These are phyloP conservation scores for Coprinopsis sp. DNA, from an alignment of 768 basidiomycete species.

Conservation along the genomic window DNA sequence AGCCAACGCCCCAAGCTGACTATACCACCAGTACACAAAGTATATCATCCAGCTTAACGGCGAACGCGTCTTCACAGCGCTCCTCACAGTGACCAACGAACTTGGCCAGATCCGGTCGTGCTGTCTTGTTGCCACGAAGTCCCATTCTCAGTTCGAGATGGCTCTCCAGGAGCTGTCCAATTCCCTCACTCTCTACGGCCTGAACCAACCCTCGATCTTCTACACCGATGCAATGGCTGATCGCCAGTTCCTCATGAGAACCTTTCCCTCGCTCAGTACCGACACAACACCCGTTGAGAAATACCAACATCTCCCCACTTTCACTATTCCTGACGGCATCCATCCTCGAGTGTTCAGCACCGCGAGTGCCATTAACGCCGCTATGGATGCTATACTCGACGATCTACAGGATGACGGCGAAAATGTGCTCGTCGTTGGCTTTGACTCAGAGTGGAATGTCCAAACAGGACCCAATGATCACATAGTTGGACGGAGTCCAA, in stretches of 20 bases:
- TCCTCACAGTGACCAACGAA: slow-evolving; percentile 26
- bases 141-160: too few relatives aligned
- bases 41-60: neutral
- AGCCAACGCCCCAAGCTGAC: too few relatives aligned
- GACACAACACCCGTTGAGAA: slow-evolving; percentile 19
- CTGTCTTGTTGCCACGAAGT: slow-evolving; percentile 25
- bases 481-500: slow-evolving; percentile 3
- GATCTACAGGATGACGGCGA: slow-evolving; percentile 4
- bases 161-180: too few relatives aligned
- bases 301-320: slow-evolving; percentile 16
- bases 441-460: slow-evolving; percentile 21
- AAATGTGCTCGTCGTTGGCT: slow-evolving; percentile 14
- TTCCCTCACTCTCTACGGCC: too few relatives aligned
- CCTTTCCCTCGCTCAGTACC: too few relatives aligned
- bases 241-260: slow-evolving; percentile 19
- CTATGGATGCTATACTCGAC: slow-evolving; percentile 14
- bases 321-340: slow-evolving; percentile 15
- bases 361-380: slow-evolving; percentile 11
- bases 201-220: slow-evolving; percentile 16
- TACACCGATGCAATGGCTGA: slow-evolving; percentile 29
- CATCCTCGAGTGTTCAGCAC: slow-evolving; percentile 1
- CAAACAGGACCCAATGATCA: too few relatives aligned
- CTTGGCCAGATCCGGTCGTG: slow-evolving; percentile 16
- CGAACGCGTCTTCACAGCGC: slow-evolving; percentile 18
- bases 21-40: slow-evolving; percentile 1